phyloP scores from a whole-genome alignment of 2,329 filamentous ascomycete genomes.

The Cladosporium sp. region DNA sequence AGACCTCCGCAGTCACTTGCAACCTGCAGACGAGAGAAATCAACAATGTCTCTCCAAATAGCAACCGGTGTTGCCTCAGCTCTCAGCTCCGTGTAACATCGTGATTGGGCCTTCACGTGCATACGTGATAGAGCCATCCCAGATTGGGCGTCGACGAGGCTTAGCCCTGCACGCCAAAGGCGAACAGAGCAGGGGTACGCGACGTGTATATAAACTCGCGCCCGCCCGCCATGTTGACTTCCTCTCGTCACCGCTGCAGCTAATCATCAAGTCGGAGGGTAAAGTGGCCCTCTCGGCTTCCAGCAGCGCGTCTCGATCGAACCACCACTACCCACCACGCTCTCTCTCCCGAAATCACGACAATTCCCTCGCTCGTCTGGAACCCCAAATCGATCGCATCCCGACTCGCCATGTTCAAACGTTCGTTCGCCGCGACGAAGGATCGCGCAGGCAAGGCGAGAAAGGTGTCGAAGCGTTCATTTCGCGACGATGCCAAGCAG shows the following conservation, averaged over 20 bases:
- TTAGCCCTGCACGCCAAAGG: constrained; percentile 4
- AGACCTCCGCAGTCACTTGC: neutral
- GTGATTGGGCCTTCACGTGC: constrained; percentile 10
- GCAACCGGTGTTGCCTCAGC: constrained; percentile 12
- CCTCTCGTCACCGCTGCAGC: constrained; percentile 35
- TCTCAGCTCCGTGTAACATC: constrained; percentile 5
- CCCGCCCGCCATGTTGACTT: constrained; percentile 19
- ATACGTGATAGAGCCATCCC: constrained; percentile 12
- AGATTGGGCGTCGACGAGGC: constrained; percentile 12
- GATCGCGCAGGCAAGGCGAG: constrained; percentile 86
- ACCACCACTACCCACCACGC: constrained; percentile 35
- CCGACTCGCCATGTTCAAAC: constrained; percentile 76
- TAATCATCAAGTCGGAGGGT: constrained; percentile 26
- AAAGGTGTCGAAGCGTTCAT: constrained; percentile 73
- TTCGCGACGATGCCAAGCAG: constrained; percentile 77
- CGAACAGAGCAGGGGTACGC: constrained; percentile 18
- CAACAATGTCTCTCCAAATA: neutral
- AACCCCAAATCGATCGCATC: neutral
- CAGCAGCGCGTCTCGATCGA: constrained; percentile 53
- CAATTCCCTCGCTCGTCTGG: constrained; percentile 25
- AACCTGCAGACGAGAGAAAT: neutral
- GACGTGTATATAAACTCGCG: constrained; percentile 7
- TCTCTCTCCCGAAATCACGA: constrained; percentile 44
- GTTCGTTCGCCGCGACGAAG: constrained; percentile 78
- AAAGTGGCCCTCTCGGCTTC: constrained; percentile 49